A percentile compares a stretch with the other conserved stretches of the same genome.
These are phyloP conservation scores for Neurospora sp. DNA, from an alignment of 495 filamentous ascomycete genomes.

Conservation along the genomic window DNA sequence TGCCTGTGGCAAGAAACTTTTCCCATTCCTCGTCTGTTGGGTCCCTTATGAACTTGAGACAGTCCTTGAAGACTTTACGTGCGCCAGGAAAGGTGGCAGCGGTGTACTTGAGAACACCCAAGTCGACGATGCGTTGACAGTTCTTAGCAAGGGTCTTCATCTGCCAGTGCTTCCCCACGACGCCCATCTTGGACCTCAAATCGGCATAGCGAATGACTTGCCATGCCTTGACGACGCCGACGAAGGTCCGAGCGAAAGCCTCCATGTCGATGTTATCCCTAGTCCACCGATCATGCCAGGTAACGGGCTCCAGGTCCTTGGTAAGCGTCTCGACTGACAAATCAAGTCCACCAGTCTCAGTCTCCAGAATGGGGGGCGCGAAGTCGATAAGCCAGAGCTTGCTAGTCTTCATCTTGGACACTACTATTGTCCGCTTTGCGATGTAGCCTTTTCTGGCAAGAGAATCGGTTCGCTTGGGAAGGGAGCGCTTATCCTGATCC, in stretches of 20 bases:
- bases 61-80: slow-evolving; percentile 44
- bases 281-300: slow-evolving; percentile 40
- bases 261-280: slow-evolving; percentile 42
- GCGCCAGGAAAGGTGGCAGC: slow-evolving; percentile 42
- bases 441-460: slow-evolving; percentile 76
- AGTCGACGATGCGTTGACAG: slow-evolving; percentile 55
- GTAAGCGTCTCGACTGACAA: slow-evolving; percentile 24
- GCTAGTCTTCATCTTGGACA: slow-evolving; percentile 57
- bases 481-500: slow-evolving; percentile 81
- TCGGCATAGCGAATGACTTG: slow-evolving; percentile 43
- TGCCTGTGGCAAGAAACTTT: slow-evolving; percentile 36
- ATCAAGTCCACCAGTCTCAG: slow-evolving; percentile 22
- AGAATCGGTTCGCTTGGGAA: slow-evolving; percentile 68
- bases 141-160: slow-evolving; percentile 59
- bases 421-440: slow-evolving; percentile 61
- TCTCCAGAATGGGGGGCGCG: slow-evolving; percentile 29
- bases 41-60: slow-evolving; percentile 66
- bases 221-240: slow-evolving; percentile 40
- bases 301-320: slow-evolving; percentile 32
- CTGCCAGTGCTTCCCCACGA: slow-evolving; percentile 47
- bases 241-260: slow-evolving; percentile 33
- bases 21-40: slow-evolving; percentile 55
- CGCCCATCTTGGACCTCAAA: slow-evolving; percentile 50
- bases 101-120: slow-evolving; percentile 60
- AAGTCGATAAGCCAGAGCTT: slow-evolving; percentile 54